Evolutionary conservation across 805 yeast species (phyloP).

Genomic region (Hanseniaspora lachancei): DNA sequence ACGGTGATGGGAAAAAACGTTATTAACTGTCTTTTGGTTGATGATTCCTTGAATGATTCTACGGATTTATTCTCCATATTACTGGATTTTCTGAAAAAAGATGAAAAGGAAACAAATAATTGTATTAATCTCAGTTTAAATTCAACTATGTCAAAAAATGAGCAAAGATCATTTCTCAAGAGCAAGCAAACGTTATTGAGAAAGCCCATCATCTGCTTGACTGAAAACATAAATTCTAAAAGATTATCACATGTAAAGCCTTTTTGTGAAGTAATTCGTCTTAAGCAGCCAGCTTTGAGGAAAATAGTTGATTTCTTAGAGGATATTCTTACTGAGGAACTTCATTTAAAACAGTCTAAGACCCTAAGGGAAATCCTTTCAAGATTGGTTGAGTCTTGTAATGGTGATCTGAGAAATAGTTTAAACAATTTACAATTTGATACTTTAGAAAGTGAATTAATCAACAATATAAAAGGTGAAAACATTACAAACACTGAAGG

Average conservation of each 20-base stretch:
- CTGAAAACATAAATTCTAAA: conserved; percentile 72
- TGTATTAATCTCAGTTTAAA: conserved; percentile 14
- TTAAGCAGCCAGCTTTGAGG: conserved; percentile 43
- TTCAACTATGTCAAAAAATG: conserved; percentile 14
- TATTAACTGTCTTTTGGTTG: conserved; percentile 79
- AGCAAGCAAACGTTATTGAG: conserved; percentile 33
- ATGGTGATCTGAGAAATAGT: conserved; percentile 77
- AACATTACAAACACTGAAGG: not conserved
- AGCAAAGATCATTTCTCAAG: conserved; percentile 25
- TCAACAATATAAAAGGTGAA: not conserved
- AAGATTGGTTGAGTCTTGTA: conserved; percentile 55
- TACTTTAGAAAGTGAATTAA: conserved; percentile 13
- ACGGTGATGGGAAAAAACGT: conserved; percentile 51
- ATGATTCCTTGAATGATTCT: conserved; percentile 49
- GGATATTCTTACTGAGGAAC: conserved; percentile 45
- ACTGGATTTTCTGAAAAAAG: conserved; percentile 47
- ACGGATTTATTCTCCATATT: conserved; percentile 46
- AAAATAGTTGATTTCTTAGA: conserved; percentile 36
- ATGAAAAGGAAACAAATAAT: conserved; percentile 36
- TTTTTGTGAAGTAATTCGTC: conserved; percentile 55
- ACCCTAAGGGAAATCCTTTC: conserved; percentile 38
- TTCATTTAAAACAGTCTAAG: conserved; percentile 24
- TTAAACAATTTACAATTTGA: conserved; percentile 68
- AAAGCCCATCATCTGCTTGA: conserved; percentile 83
- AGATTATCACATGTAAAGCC: conserved; percentile 65